Evolutionary conservation across 2,329 filamentous ascomycete species (phyloP), one percentile per base, ranked within the genome.

Genomic region (Cercospora sp.): DNA sequence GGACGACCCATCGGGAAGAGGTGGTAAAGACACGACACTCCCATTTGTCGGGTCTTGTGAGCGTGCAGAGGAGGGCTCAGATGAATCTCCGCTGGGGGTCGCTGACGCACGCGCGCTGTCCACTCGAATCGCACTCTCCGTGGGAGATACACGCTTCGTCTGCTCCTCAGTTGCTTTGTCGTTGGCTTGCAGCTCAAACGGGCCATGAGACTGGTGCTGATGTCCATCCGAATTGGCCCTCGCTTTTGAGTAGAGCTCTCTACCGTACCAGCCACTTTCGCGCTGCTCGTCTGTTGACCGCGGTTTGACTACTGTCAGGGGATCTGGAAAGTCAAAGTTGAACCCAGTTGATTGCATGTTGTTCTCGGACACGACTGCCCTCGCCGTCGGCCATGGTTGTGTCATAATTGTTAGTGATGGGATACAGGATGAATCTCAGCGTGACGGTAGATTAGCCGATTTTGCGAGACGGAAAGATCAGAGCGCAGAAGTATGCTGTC

Each of bases 311-410:
- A 39, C 18, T 7, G 58, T 60, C 31, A 45, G 36, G 33, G 58
- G 58, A 23, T 18, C 6, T 16, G 58, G 58, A n/a, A 60, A 39
- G 18, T 60, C 58, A 28, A 60, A 60, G 16, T 60, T 31, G 58
- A 60, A 60, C 3, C 58, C 58, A 16, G 33, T 20, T 23, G 30
- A 10, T 39, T 42, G 9, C 8, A 23, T 26, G 20, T n/a, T 39
- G 23, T 28, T 20, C 4, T 42, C 58, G 33, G 58, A 57, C 28
- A 57, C 51, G 10, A 30, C 51, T 20, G 51, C 51, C 16, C 51
- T n/a, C 51, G 51, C 20, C 10, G 51, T 57, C n/a, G 51, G 51
- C 51, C 51, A 30, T n/a, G 23, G 23, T 5, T 57, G 51, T 30
- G 23, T 7, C 51, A 57, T 57, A 2, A 30, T 57, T 26, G 8